Base-by-base conservation (phyloP, 768 basidiomycete species). In the Lactarius akahatsu region DNA sequence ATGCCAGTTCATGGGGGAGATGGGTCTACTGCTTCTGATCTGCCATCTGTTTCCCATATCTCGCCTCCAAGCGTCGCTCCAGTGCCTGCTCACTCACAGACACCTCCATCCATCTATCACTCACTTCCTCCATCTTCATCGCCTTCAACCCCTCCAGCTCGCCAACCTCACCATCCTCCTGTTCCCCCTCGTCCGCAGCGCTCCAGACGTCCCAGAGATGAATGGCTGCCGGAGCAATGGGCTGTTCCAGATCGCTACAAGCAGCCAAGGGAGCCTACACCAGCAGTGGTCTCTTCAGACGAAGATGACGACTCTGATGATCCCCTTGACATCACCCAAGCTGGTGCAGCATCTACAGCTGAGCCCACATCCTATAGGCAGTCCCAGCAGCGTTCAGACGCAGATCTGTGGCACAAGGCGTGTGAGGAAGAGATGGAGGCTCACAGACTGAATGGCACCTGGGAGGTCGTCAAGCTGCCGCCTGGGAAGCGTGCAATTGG, bases 361-460 rank as follows among this genome's bases (percentile, higher is more conserved):
- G 47, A 50, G 11, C 47, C 23, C n/a, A 50, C 11, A 2, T 13
- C 23, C 0, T 50, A 23, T 2, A 26, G 13, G 0, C 23, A 50
- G 23, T 50, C 47, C 4, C 23, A 26, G 13, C 11, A 0, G 5
- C 5, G 13, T 4, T 50, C 47, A 5, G 47, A 50, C 23, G 47
- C 23, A 23, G 23, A 23, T 11, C 4, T 50, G 23, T 50, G 47
- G 47, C 47, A 50, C 4, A 55, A 26, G 30, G 40, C 57, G 0
- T 70, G 32, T 41, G 20, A 60, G 13, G 43, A 60, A 34, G 59
- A 60, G 20, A 47, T 60, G 59, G 43, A 60, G 59, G 59, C 59
- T 2, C 59, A 60, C 59, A 60, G 43, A 11, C 0, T 60, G 20
- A 47, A 47, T 45, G 28, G 55, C 30, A 56, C 55, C 3, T 56